Conservation (phyloP, 2,329 filamentous ascomycete genomes). For the Polytolypa hystricis region DNA sequence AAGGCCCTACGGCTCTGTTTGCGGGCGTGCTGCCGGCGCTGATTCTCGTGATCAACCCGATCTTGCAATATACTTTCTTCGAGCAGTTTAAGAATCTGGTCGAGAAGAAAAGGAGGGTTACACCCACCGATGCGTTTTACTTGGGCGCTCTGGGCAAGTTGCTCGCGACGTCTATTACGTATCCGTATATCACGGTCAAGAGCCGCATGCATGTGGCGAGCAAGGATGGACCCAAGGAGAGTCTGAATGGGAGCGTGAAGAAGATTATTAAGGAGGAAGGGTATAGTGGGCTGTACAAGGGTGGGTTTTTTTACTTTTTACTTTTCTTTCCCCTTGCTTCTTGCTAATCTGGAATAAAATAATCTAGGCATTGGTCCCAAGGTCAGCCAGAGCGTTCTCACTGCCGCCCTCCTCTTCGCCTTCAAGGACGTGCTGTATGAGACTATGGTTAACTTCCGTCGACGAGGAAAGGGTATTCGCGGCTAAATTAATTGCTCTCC, state of each 20-base stretch:
- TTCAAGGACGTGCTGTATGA: slow-evolving; percentile 97
- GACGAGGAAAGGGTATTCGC: slow-evolving; percentile 14
- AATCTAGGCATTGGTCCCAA: slow-evolving; percentile 78
- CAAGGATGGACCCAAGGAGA: slow-evolving; percentile 64
- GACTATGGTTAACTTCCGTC: slow-evolving; percentile 26
- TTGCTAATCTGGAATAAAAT: neutral
- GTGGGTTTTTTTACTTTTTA: slow-evolving; percentile 37
- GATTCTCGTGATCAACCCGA: slow-evolving; percentile 93
- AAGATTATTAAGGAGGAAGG: slow-evolving; percentile 80
- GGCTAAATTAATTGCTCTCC: neutral
- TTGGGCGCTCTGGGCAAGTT: slow-evolving; percentile 90
- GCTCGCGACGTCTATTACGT: slow-evolving; percentile 84
- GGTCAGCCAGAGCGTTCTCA: slow-evolving; percentile 92
- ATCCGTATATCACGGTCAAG: slow-evolving; percentile 98
- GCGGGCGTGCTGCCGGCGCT: slow-evolving; percentile 85
- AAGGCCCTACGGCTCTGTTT: slow-evolving; percentile 78
- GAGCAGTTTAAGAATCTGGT: slow-evolving; percentile 92
- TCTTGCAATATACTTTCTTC: slow-evolving; percentile 96
- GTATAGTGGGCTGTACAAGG: slow-evolving; percentile 85
- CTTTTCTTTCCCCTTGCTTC: slow-evolving; percentile 2
- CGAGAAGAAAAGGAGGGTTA: slow-evolving; percentile 66
- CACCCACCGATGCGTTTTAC: slow-evolving; percentile 77
- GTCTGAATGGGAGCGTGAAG: slow-evolving; percentile 64
- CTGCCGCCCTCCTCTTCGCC: slow-evolving; percentile 89
- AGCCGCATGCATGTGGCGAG: slow-evolving; percentile 90